Conservation (phyloP, 2,329 filamentous ascomycete species). For the Emmonsiellopsis sp. region DNA sequence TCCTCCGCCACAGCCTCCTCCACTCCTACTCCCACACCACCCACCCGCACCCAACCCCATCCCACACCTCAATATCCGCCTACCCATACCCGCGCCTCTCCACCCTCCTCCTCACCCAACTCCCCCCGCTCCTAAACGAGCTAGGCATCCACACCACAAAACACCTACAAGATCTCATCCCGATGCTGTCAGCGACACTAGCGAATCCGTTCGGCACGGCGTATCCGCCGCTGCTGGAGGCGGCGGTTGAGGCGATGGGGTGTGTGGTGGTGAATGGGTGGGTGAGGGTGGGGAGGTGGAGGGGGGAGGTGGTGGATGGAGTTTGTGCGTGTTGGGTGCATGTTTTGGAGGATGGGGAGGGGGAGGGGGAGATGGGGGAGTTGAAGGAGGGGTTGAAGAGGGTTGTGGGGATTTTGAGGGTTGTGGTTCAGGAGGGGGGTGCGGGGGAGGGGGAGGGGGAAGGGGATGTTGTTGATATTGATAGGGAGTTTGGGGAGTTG, state of each 20-base stretch:
- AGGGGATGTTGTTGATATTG: constrained; percentile 20
- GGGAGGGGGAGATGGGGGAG: constrained; percentile 8
- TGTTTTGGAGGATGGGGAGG: constrained; percentile 29
- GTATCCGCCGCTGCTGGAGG: constrained; percentile 44
- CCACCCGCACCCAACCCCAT: constrained; percentile 32
- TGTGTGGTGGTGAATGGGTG: constrained; percentile 55
- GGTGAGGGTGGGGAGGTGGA: constrained; percentile 56
- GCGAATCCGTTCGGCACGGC: constrained; percentile 58
- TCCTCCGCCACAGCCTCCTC: constrained; percentile 26
- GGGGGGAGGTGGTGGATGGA: constrained; percentile 54
- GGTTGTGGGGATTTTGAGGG: constrained; percentile 20
- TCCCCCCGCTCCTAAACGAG: constrained; percentile 18
- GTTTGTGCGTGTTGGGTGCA: constrained; percentile 56
- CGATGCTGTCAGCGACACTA: constrained; percentile 56
- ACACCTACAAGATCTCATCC: constrained; percentile 52
- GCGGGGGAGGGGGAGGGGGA: constrained; percentile 12
- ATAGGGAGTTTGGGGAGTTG: constrained; percentile 24
- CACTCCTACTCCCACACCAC: constrained; percentile 37
- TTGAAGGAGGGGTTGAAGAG: constrained; percentile 21
- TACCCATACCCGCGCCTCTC: constrained; percentile 38
- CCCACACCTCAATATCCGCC: constrained; percentile 33
- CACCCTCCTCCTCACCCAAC: constrained; percentile 32
- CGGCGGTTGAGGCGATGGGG: constrained; percentile 46
- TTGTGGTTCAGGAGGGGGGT: constrained; percentile 18
- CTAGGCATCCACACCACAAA: constrained; percentile 29